Conservation (phyloP, 2,329 filamentous ascomycete species). For the Fusarium austroafricanum region DNA sequence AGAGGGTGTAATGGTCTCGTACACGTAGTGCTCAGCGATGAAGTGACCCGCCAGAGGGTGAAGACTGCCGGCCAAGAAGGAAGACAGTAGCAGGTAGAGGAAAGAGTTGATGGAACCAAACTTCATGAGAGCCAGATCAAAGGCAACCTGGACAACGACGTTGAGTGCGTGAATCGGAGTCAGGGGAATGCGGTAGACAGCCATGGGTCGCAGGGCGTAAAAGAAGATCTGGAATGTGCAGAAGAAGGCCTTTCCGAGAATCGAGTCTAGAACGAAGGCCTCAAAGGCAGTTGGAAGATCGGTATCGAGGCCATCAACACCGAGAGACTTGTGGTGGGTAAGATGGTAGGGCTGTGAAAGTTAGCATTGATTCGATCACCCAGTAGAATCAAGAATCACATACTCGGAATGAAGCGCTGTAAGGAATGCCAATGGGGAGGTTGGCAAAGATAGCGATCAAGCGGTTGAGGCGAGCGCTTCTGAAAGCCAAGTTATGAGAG, state of each 20-base stretch:
- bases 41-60: slow-evolving; percentile 98
- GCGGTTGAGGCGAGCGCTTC: slow-evolving; percentile 81
- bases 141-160: slow-evolving; percentile 78
- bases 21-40: slow-evolving; percentile 97
- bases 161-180: slow-evolving; percentile 88
- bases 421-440: slow-evolving; percentile 93
- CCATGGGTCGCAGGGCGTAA: slow-evolving; percentile 96
- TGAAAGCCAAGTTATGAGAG: slow-evolving; percentile 96
- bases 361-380: slow-evolving; percentile 35
- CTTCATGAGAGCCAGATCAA: slow-evolving; percentile 78
- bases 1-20: slow-evolving; percentile 69
- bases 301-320: slow-evolving; percentile 94
- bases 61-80: slow-evolving; percentile 91
- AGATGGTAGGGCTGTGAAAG: slow-evolving; percentile 86
- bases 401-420: slow-evolving; percentile 94
- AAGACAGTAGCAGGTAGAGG: slow-evolving; percentile 86
- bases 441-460: slow-evolving; percentile 94
- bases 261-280: slow-evolving; percentile 91
- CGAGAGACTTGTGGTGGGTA: slow-evolving; percentile 98
- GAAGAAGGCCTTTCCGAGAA: slow-evolving; percentile 98
- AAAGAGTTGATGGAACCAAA: slow-evolving; percentile 72
- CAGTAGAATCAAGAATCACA: slow-evolving; percentile 44
- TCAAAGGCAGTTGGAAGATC: slow-evolving; percentile 94
- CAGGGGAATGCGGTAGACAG: slow-evolving; percentile 89
- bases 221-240: slow-evolving; percentile 99